Evolutionary conservation across 192 early-diverging fungal species (phyloP).

Genomic region (Haplosporangium gracile): DNA sequence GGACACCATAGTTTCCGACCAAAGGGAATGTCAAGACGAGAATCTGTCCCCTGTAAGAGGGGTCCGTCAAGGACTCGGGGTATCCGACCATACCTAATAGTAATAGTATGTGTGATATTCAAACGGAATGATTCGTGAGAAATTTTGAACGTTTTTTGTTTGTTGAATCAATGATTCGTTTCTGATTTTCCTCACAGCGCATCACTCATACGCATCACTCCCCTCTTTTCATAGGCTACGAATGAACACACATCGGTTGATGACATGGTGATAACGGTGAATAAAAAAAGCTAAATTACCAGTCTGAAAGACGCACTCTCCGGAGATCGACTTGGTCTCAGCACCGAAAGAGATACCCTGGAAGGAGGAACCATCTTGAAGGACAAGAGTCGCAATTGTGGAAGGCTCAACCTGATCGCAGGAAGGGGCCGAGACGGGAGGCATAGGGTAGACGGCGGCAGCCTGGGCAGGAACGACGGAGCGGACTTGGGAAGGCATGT

Average conservation of each 20-base stretch:
- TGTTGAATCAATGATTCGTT: slow-evolving; percentile 14
- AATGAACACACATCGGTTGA: not conserved
- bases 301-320: slow-evolving; percentile 99
- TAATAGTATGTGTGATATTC: slow-evolving; percentile 1
- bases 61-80: slow-evolving; percentile 98
- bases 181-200: not conserved
- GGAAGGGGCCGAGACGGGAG: slow-evolving; percentile 51
- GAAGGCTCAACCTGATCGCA: slow-evolving; percentile 52
- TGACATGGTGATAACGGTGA: not conserved
- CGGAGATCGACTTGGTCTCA: slow-evolving; percentile 85
- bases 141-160: slow-evolving; percentile 11
- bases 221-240: not conserved
- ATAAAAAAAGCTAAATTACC: slow-evolving; percentile 63
- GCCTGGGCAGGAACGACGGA: not conserved
- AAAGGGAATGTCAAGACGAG: slow-evolving; percentile 98
- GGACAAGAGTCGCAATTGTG: slow-evolving; percentile 77
- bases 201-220: not conserved
- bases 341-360: slow-evolving; percentile 97
- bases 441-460: slow-evolving; percentile 12
- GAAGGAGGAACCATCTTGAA: slow-evolving; percentile 88
- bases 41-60: slow-evolving; percentile 98
- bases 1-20: slow-evolving; percentile 76
- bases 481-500: slow-evolving; percentile 36
- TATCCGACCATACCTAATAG: slow-evolving; percentile 96
- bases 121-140: not conserved